Base-by-base conservation (phyloP, 768 basidiomycete genomes). In the Tricholoma bakamatsutake region DNA sequence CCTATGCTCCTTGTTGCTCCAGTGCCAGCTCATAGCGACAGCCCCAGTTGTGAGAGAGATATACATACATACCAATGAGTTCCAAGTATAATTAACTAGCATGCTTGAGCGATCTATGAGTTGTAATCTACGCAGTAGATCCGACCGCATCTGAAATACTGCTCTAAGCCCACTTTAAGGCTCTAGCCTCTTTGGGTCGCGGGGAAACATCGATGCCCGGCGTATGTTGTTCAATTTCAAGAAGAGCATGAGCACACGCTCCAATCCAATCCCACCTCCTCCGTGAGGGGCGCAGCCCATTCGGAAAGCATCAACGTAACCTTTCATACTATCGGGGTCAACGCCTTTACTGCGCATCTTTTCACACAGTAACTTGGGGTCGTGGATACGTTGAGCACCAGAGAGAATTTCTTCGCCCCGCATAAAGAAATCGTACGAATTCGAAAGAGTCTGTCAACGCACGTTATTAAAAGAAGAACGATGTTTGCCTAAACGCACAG, bases 381-480 rank as follows among this genome's bases (percentile, higher is more conserved):
- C 93, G 73, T 99, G 97, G 54, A 98, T 87, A 72, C 97, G 93
- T 70, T 99, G 97, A 27, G 96, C 97, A 13, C 97, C 97, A 3
- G 96, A 98, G 39, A 98, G 80, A 66, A 99, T 98, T 71, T 99
- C 97, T 73, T 99, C 94, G 10, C 97, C 97, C 31, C 97, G 84
- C 96, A 99, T 98, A 82, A 99, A 98, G 76, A 99, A 98, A 74
- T 99, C 97, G 71, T 98, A 99, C 21, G 97, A 98, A 73, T 98
- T 98, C 50, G 97, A 98, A 39, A 97, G 77, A 7, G 83, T 85
- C 88, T 95, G 64, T 18, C 28, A 48, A 47, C 17, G 30, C 58
- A 18, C 58, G 62, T 53, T 37, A 55, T 55, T 2, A 15, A 31
- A 33, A 43, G 47, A 51, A 57, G 51, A 58, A 15, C 50, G 39